Evolutionary conservation across 345 rosid genomes (phyloP), one percentile per base, ranked within the genome.

Genomic region (Salix arbutifolia): DNA sequence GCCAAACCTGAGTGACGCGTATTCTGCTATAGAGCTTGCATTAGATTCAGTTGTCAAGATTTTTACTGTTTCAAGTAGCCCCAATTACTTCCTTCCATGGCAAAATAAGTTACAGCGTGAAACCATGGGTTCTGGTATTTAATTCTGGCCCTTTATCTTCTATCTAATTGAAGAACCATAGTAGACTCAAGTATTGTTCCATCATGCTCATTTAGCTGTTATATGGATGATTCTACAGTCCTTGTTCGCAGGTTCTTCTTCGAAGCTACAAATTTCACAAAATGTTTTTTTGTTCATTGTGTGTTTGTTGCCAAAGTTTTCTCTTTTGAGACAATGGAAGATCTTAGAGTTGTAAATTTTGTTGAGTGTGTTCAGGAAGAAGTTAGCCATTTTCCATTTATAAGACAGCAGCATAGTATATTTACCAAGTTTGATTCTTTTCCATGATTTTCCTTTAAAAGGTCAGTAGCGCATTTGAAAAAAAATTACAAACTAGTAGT

Each of bases 21-120:
- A 80, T 65, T 78, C 82, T 23, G 83, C 91, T 1, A 76, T 78
- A 44, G 88, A 88, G 53, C 44, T 88, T 77, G 91, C 91, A 1
- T 76, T 92, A 68, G 89, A 89, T 74, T 91, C 91, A 1, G 94
- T 91, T 23, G 92, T 91, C n/a, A 92, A 91, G 84, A 76, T 91
- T 56, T 88, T 91, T 81, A 82, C 90, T 5, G 87, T 87, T 56
- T 82, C 87, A 67, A 85, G 85, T 71, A 86, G 88, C 76, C 91
- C 91, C 66, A 88, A 81, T 80, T 83, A 88, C 77, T 75, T 84
- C 42, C 90, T 88, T 67, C 96, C 96, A 0, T 92, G 96, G 96
- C 96, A 91, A 83, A 89, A 89, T 71, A 85, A 94, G 79, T 87
- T 91, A 19, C 96, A 88, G 80, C 87, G 93, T 31, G 94, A 94